Base-by-base conservation (phyloP, 768 basidiomycete species). In the Panaeolus papilionaceus region DNA sequence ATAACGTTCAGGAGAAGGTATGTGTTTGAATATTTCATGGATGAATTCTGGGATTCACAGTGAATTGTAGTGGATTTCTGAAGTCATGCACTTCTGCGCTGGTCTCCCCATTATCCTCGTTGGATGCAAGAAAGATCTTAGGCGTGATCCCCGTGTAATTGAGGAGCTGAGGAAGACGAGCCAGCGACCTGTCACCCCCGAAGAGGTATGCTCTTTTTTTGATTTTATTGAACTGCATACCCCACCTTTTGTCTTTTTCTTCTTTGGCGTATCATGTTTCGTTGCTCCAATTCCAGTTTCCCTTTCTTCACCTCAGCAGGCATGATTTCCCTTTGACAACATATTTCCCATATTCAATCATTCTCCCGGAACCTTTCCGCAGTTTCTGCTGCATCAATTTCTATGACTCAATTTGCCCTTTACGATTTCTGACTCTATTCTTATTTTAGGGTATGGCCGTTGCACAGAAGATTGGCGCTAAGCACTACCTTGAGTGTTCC, bases 1-100 rank as follows among this genome's bases (percentile, higher is more conserved):
- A 98, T 82, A 99, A 99, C 89, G 98, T 99, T 38, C 96, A 98
- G 85, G 98, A 99, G 85, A 99, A 99, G 93, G 98, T 93, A 47
- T 68, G 89, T 84, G 20, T 44, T 69, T 62, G 49, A 61, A 18
- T 58, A 38, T 62, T 12, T 2, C 38, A 37, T 49, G 47, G 38
- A 20, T 39, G 38, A 20, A n/a, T 16, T 65, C 49, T 49, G 9
- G 28, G 20, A 14, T 67, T 71, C 66, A 69, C 68, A 39, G 26
- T 63, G 14, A 23, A 62, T 62, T 72, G 23, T 73, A 98, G 96
- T 99, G 97, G 97, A 97, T 98, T 75, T 94, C 95, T 44, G 97
- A 99, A 78, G 96, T 99, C 49, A 92, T 95, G 86, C 98, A 99
- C 80, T 98, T 99, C 82, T 99, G 97, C 79, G 86, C 92, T 9